Evolutionary conservation across 2,329 filamentous ascomycete genomes (phyloP), one percentile per base, ranked within the genome.

Genomic region (Aspergillus persii): DNA sequence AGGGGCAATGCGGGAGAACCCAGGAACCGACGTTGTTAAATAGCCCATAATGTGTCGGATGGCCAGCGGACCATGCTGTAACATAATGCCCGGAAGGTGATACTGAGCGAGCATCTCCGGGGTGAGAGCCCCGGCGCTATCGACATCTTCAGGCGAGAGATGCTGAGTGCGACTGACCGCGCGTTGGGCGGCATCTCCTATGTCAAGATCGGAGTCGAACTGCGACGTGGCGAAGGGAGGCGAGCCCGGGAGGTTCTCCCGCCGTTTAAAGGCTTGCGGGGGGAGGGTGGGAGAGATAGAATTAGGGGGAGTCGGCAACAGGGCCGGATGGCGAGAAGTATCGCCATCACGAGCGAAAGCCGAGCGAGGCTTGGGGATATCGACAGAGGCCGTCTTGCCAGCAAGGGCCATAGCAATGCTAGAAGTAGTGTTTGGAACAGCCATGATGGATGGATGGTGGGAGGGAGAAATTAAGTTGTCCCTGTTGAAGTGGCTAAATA

Each of bases 31-130:
- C 52, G 93, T 93, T 41, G 92, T 96, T 70, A 99, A 83, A 77
- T 96, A 94, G 65, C 91, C 91, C 86, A 96, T 96, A 73, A 99
- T 89, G 77, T 97, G 90, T 69, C 94, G 90, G 75, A 99, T 97
- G 54, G 95, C 92, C 76, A 96, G 80, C 53, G 95, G 93, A 27
- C 94, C 95, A 72, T 97, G 90, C 72, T 88, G 87, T 62, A 97
- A 83, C 71, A 99, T 83, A 75, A 98, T 96, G 68, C 91, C 90
- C 2, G 94, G 93, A 60, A 99, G 84, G 74, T 98, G 90, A 74
- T 94, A 86, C 77, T 90, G 95, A 69, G 94, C 92, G 66, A 99
- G 84, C 81, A 97, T 86, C 70, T 83, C 80, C 46, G 92, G 88
- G 51, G 92, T 96, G 75, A 99, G 97, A 70, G 88, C 86, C 66